phyloP scores from a whole-genome alignment of 2,329 filamentous ascomycete species.

The Fusarium albidum region DNA sequence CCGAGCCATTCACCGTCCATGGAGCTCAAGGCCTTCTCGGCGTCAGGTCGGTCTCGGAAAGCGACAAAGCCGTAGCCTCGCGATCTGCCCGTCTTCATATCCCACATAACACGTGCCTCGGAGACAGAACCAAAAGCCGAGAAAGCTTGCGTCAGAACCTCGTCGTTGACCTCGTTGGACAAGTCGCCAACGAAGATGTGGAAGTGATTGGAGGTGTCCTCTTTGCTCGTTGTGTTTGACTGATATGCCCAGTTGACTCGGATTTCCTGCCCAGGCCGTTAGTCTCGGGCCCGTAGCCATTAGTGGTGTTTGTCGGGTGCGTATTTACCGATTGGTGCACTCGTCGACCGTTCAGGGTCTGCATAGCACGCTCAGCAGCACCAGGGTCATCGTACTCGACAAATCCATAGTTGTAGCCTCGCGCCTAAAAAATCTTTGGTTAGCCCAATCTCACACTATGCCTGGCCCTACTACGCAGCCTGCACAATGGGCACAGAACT shows the following conservation, averaged over 20 bases:
- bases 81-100: constrained; percentile 99
- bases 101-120: constrained; percentile 99
- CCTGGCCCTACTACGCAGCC: background rate
- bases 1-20: constrained; percentile 99
- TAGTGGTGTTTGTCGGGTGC: background rate
- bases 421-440: constrained; percentile 68
- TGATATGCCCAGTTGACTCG: constrained; percentile 99
- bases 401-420: constrained; percentile 99
- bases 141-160: constrained; percentile 92
- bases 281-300: constrained; percentile 13
- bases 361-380: constrained; percentile 96
- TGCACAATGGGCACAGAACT: constrained; percentile 51
- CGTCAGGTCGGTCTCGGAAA: constrained; percentile 91
- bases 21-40: constrained; percentile 93
- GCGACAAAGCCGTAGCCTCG: constrained; percentile 98
- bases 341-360: constrained; percentile 91
- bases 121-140: constrained; percentile 95
- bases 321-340: constrained; percentile 86
- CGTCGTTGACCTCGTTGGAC: constrained; percentile 98
- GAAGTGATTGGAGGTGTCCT: constrained; percentile 98
- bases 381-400: constrained; percentile 98
- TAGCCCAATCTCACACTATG: constrained; percentile 7
- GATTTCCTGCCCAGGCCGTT: constrained; percentile 75
- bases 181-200: constrained; percentile 98
- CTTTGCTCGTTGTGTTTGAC: constrained; percentile 91